Evolutionary conservation across 805 yeast species (phyloP).

Genomic region (Starmerella powellii): DNA sequence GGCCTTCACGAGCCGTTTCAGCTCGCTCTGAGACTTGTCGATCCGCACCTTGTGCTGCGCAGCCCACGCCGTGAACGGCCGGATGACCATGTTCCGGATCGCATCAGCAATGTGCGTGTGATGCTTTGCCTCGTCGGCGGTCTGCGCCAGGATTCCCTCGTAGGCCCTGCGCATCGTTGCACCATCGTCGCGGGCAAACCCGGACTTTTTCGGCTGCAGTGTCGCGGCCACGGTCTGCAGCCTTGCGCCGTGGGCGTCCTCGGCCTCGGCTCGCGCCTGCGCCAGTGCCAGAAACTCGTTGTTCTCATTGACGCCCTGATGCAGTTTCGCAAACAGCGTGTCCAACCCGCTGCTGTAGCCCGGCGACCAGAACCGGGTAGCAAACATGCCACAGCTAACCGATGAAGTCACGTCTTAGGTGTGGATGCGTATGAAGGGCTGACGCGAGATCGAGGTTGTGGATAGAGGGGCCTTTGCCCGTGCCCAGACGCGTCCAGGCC

Average conservation of each 20-base stretch:
- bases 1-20: constrained; percentile 40
- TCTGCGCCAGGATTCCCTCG: constrained; percentile 43
- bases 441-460: too few species aligned
- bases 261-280: constrained; percentile 60
- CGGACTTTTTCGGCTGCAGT: constrained; percentile 32
- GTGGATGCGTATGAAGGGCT: too few species aligned
- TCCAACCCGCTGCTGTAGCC: constrained; percentile 26
- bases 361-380: constrained; percentile 24
- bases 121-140: constrained; percentile 45
- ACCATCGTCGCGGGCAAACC: constrained; percentile 48
- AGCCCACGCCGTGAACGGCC: constrained; percentile 67
- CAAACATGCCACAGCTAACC: constrained; percentile 19
- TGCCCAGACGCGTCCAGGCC: too few species aligned
- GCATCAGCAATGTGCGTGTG: constrained; percentile 52
- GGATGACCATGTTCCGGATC: constrained; percentile 47
- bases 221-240: constrained; percentile 34
- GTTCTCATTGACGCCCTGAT: constrained; percentile 55
- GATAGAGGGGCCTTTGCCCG: too few species aligned
- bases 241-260: constrained; percentile 49
- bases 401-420: too few species aligned
- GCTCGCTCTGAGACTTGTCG: constrained; percentile 44
- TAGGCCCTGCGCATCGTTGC: constrained; percentile 53
- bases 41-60: constrained; percentile 58
- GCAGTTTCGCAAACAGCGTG: constrained; percentile 30
- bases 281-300: constrained; percentile 55